These are phyloP conservation scores for Suillus subalutaceus DNA, from an alignment of 768 basidiomycete genomes.

Conservation along the genomic window DNA sequence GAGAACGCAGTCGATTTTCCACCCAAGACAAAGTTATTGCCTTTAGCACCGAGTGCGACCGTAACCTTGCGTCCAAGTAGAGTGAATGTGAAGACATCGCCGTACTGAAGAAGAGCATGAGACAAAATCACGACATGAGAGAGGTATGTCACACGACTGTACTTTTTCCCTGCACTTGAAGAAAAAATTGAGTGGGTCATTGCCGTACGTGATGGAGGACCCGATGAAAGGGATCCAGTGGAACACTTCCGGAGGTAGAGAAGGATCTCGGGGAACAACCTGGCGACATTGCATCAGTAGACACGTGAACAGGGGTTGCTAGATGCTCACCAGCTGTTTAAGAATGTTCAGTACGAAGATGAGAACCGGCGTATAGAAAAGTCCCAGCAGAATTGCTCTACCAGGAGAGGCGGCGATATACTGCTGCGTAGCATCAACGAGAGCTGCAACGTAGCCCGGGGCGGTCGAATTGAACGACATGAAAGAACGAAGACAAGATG, in stretches of 20 bases:
- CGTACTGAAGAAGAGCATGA: conserved; percentile 60
- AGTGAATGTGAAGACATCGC: conserved; percentile 96
- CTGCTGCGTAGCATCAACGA: conserved; percentile 19
- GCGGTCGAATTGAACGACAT: conserved; percentile 30
- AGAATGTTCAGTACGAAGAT: conserved; percentile 74
- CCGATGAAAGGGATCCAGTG: conserved; percentile 91
- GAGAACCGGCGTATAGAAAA: conserved; percentile 71
- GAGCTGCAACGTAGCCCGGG: conserved; percentile 30
- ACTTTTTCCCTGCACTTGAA: conserved; percentile 80
- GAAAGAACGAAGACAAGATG: conserved; percentile 12
- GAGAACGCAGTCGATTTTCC: conserved; percentile 91
- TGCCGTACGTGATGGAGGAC: conserved; percentile 86
- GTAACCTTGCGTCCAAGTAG: conserved; percentile 89
- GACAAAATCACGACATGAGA: neutral
- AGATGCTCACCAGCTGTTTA: conserved; percentile 68
- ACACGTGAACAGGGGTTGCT: neutral
- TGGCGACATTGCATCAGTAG: conserved; percentile 32
- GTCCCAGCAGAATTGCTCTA: conserved; percentile 36
- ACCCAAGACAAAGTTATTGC: conserved; percentile 92
- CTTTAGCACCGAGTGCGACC: conserved; percentile 87
- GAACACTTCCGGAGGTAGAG: conserved; percentile 89
- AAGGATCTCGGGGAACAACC: conserved; percentile 69
- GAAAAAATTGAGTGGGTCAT: conserved; percentile 91
- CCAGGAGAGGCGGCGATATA: conserved; percentile 29
- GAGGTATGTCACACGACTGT: conserved; percentile 14